phyloP scores from a whole-genome alignment of 2,329 filamentous ascomycete genomes.

The Stemphylium lycopersici region DNA sequence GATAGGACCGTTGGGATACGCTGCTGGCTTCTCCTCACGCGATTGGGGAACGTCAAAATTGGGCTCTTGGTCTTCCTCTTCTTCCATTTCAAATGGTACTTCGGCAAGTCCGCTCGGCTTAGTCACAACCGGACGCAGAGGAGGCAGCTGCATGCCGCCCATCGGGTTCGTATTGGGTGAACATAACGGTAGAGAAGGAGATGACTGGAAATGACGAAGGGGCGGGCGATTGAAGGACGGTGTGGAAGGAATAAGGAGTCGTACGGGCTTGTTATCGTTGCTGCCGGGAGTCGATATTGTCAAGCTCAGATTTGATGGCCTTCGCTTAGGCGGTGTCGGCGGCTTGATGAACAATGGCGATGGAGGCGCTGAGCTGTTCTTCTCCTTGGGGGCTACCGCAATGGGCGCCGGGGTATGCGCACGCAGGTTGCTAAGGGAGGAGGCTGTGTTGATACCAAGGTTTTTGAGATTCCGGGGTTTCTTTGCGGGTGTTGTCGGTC shows the following conservation, averaged over 20 bases:
- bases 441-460: slow-evolving; percentile 73
- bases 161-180: slow-evolving; percentile 58
- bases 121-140: slow-evolving; percentile 42
- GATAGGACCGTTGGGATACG: slow-evolving; percentile 81
- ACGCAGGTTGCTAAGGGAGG: slow-evolving; percentile 55
- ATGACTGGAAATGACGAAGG: slow-evolving; percentile 67
- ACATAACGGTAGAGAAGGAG: slow-evolving; percentile 63
- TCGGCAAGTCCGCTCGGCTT: slow-evolving; percentile 52
- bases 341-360: slow-evolving; percentile 84
- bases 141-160: slow-evolving; percentile 59
- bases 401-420: slow-evolving; percentile 58
- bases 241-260: slow-evolving; percentile 63
- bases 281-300: slow-evolving; percentile 69
- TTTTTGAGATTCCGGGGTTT: slow-evolving; percentile 85
- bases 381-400: slow-evolving; percentile 55
- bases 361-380: slow-evolving; percentile 65
- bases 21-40: slow-evolving; percentile 73
- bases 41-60: slow-evolving; percentile 64
- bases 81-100: slow-evolving; percentile 75
- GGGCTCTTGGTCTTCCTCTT: slow-evolving; percentile 64
- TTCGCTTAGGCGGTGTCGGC: slow-evolving; percentile 69
- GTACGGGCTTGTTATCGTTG: slow-evolving; percentile 64
- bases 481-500: slow-evolving; percentile 62
- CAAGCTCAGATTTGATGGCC: slow-evolving; percentile 78
- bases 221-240: slow-evolving; percentile 58